phyloP scores from a whole-genome alignment of 192 early-diverging fungal genomes.

The Entophlyctis luteolus region DNA sequence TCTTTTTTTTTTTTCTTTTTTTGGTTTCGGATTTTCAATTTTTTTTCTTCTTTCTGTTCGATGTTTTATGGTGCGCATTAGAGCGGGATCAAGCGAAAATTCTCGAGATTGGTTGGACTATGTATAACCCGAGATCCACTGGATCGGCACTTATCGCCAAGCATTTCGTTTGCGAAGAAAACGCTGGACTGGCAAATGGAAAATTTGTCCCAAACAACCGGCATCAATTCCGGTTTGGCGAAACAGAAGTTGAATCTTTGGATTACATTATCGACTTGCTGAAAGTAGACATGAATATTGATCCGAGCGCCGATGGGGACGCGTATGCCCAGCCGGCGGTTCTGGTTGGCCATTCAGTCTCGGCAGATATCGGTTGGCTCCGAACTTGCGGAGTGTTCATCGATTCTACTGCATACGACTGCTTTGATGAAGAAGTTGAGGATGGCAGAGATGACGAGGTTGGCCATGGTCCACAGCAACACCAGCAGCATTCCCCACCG shows the following conservation, averaged over 20 bases:
- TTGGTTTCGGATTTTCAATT: not conserved
- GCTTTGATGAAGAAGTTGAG: not conserved
- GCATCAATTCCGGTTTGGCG: constrained; percentile 17
- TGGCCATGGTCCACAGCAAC: not conserved
- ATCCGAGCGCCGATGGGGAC: not conserved
- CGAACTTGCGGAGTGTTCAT: constrained; percentile 15
- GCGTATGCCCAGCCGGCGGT: not conserved
- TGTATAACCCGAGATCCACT: constrained; percentile 8
- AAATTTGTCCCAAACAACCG: constrained; percentile 8
- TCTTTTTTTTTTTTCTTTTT: not conserved
- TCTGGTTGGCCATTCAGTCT: constrained; percentile 10
- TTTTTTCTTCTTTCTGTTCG: not conserved
- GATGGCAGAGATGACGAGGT: not conserved
- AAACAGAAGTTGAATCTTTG: constrained; percentile 17
- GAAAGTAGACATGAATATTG: constrained; percentile 13
- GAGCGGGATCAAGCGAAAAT: constrained; percentile 11
- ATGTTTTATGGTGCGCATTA: not conserved
- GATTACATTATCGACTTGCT: constrained; percentile 12
- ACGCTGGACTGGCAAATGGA: not conserved
- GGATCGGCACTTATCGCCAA: constrained; percentile 4
- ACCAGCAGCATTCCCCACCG: not conserved
- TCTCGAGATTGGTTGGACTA: constrained; percentile 22
- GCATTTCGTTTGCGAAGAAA: constrained; percentile 22
- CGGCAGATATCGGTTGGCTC: constrained; percentile 15
- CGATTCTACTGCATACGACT: not conserved